Evolutionary conservation across 805 yeast genomes (phyloP), one percentile per base, ranked within the genome.

Genomic region (Ogataea neopini): DNA sequence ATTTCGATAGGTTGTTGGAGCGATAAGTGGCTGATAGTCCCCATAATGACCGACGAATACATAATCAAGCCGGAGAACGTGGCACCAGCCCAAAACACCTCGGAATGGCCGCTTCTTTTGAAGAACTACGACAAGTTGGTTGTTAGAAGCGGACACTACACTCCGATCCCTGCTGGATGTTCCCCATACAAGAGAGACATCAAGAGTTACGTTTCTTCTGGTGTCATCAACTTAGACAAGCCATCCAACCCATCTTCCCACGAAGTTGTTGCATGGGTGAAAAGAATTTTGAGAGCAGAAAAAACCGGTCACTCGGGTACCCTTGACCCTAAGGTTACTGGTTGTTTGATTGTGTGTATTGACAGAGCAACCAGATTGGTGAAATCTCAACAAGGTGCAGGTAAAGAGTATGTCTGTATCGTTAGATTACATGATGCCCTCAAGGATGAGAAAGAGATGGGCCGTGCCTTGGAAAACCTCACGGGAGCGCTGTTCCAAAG

Each of bases 231-330:
- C 75, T 79, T 94, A 61, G 99, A 94, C 75, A 94, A 94, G 68
- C 99, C 99, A 59, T 88, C 97, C 22, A 94, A 94, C 71, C 99
- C 99, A 59, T 88, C 97, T 37, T 89, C 97, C 46, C 99, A 94
- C 74, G 99, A 94, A 76, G 99, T 94, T 66, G 99, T 94, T 62
- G 99, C 99, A 19, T 94, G 99, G 99, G 83, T 94, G 64, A 94
- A 94, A 76, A 80, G 98, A 70, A 94, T 94, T 60, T 77, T 94
- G 63, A 84, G 98, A 70, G 86, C 84, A 51, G 98, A 94, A 72
- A 94, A 94, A 72, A 94, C 99, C 50, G 99, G 99, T 74, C 99
- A 94, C 73, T 88, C 97, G 45, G 99, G 99, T 75, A 94, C 99
- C 56, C 80, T 94, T 70, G 99, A 94, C 77, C 99, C 99, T 57